Conservation (phyloP, 805 yeast genomes). For the Scheffersomyces amazonensis region DNA sequence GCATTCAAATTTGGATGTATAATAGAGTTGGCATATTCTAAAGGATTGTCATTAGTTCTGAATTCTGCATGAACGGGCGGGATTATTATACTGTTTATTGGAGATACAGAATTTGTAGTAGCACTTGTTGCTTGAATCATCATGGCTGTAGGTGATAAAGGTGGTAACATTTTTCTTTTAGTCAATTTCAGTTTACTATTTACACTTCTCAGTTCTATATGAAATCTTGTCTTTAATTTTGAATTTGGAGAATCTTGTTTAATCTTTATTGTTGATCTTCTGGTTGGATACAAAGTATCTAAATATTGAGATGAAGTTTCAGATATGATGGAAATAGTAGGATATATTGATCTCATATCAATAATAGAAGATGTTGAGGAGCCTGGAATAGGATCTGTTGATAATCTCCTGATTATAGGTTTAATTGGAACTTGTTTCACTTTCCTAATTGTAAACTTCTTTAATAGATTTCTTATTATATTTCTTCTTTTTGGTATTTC, state of each 20-base stretch:
- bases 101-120: slow-evolving; percentile 1
- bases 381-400: neutral
- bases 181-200: slow-evolving; percentile 1
- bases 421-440: neutral
- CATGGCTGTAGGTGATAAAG: too few relatives aligned
- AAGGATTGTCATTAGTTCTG: slow-evolving; percentile 1
- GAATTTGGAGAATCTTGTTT: slow-evolving; percentile 3
- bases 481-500: neutral
- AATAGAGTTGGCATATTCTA: slow-evolving; percentile 2
- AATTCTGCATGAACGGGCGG: slow-evolving; percentile 6
- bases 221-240: neutral
- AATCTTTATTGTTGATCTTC: slow-evolving; percentile 1
- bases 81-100: slow-evolving; percentile 6
- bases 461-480: neutral
- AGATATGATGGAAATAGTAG: neutral
- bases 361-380: neutral
- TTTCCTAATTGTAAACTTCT: neutral
- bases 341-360: too few relatives aligned
- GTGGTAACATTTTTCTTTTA: slow-evolving; percentile 2
- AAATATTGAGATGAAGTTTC: neutral
- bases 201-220: neutral
- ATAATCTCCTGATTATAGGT: neutral
- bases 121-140: neutral
- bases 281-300: slow-evolving; percentile 3
- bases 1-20: slow-evolving; percentile 6